Percentiles rank a stretch among this genome's conserved stretches.
Conservation (phyloP, 2,329 filamentous ascomycete genomes). For the Chrysoporthe austroafricana region DNA sequence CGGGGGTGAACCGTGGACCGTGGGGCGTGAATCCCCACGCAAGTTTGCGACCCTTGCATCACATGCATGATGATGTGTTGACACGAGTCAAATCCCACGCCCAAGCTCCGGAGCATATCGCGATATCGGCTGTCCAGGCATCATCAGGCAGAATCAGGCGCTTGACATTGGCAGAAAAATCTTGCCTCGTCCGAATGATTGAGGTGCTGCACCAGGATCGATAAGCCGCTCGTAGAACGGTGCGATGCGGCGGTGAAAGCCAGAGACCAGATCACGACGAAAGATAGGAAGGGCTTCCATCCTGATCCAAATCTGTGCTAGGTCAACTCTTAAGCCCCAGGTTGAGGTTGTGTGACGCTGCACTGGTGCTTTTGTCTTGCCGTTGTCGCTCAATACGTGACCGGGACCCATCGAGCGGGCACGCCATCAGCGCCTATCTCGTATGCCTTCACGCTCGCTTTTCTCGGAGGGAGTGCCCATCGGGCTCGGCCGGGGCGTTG, state of each 20-base stretch:
- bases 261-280: not conserved
- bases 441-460: conserved; percentile 56
- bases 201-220: conserved; percentile 1
- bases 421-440: conserved; percentile 61
- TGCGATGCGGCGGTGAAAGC: not conserved
- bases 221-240: conserved; percentile 4
- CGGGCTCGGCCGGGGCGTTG: conserved; percentile 69
- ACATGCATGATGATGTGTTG: conserved; percentile 26
- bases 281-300: not conserved
- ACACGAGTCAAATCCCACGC: conserved; percentile 22
- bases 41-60: conserved; percentile 18
- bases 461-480: conserved; percentile 69
- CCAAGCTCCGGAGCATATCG: not conserved
- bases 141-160: conserved; percentile 14
- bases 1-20: conserved; percentile 20
- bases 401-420: conserved; percentile 59
- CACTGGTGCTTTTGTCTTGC: not conserved
- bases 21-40: conserved; percentile 16
- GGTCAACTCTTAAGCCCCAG: not conserved
- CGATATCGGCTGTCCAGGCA: conserved; percentile 21
- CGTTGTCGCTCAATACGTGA: conserved; percentile 15
- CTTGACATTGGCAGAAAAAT: conserved; percentile 10
- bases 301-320: not conserved
- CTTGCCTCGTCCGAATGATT: not conserved
- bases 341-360: not conserved